Conservation (phyloP, 805 yeast genomes). For the Teunomyces pallodes region DNA sequence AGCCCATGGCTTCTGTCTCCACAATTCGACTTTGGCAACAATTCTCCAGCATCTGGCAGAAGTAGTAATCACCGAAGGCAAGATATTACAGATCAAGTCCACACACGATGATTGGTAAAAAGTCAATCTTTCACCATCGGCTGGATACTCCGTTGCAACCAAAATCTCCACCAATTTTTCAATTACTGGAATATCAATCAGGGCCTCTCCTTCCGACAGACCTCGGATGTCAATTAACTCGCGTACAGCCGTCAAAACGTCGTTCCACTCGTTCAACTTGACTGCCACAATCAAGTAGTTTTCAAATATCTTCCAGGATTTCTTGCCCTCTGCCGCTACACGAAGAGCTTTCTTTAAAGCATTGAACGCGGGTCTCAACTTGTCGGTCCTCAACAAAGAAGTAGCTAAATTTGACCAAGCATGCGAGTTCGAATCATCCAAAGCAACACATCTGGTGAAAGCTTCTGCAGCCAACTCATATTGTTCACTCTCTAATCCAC, state of each 20-base stretch:
- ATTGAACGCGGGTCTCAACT: constrained; percentile 73
- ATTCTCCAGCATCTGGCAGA: constrained; percentile 75
- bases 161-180: constrained; percentile 71
- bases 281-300: constrained; percentile 81
- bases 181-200: constrained; percentile 72
- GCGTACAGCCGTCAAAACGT: constrained; percentile 73
- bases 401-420: constrained; percentile 94
- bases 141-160: constrained; percentile 49
- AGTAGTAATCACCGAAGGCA: constrained; percentile 70
- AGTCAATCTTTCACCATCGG: constrained; percentile 37
- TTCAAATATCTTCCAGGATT: constrained; percentile 89
- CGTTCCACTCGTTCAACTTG: constrained; percentile 83
- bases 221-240: constrained; percentile 58
- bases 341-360: constrained; percentile 81
- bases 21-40: constrained; percentile 79
- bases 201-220: constrained; percentile 55
- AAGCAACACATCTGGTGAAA: constrained; percentile 82
- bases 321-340: constrained; percentile 59
- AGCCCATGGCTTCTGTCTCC: constrained; percentile 87
- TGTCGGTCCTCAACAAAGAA: constrained; percentile 62
- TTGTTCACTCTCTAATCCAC: constrained; percentile 71
- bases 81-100: constrained; percentile 64
- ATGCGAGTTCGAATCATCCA: constrained; percentile 76
- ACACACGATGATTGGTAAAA: constrained; percentile 68
- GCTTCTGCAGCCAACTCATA: constrained; percentile 86